phyloP scores from a whole-genome alignment of 495 filamentous ascomycete species.

The Lindgomyces ingoldianus region DNA sequence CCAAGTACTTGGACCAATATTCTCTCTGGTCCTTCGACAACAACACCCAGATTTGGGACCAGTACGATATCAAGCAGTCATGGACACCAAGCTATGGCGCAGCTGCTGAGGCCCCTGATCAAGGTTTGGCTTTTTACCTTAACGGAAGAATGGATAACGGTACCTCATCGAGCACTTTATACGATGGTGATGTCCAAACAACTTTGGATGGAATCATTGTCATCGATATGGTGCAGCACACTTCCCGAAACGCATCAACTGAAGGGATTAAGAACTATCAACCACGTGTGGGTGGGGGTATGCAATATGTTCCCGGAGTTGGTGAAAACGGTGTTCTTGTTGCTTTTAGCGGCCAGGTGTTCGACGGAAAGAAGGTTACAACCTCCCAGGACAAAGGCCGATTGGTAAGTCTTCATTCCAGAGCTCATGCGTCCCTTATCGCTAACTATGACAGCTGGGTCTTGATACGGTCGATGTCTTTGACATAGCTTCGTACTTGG shows the following conservation, averaged over 20 bases:
- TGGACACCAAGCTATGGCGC: conserved; percentile 47
- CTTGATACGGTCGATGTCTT: conserved; percentile 28
- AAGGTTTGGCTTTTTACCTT: conserved; percentile 48
- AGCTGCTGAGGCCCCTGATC: conserved; percentile 44
- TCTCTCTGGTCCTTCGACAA: conserved; percentile 35
- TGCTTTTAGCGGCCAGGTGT: conserved; percentile 20
- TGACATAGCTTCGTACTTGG: conserved; percentile 25
- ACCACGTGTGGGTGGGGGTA: conserved; percentile 17
- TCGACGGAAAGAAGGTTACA: conserved; percentile 1
- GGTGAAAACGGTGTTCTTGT: conserved; percentile 27
- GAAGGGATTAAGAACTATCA: conserved; percentile 2
- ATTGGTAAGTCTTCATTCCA: neutral
- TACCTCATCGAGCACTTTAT: conserved; percentile 31
- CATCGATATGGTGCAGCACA: conserved; percentile 42
- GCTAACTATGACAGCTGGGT: neutral
- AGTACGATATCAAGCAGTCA: conserved; percentile 42
- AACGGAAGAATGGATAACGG: conserved; percentile 47
- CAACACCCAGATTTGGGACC: conserved; percentile 46
- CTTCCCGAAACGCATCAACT: conserved; percentile 26
- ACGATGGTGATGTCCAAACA: conserved; percentile 26
- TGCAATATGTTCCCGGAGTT: conserved; percentile 25
- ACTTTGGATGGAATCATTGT: conserved; percentile 46
- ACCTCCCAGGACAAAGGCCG: conserved; percentile 11
- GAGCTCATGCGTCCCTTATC: neutral
- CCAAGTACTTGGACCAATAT: conserved; percentile 1